phyloP scores from a whole-genome alignment of 306 rosid genomes.

The Vigna radiata region DNA sequence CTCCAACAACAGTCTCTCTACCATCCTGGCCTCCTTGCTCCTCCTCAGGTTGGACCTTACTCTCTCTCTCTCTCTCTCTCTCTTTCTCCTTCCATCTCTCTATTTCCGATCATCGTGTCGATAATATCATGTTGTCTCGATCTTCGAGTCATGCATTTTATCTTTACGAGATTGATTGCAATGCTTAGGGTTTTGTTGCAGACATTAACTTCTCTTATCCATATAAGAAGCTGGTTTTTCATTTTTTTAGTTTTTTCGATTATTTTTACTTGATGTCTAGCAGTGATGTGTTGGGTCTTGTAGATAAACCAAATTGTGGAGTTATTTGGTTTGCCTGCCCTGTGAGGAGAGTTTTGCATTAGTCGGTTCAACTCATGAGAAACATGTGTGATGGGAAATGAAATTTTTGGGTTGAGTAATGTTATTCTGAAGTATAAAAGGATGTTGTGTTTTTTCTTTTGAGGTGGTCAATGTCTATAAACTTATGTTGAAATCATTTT shows the following conservation, averaged over 20 bases:
- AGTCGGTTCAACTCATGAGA: not conserved
- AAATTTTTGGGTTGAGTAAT: not conserved
- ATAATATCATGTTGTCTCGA: not conserved
- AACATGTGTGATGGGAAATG: not conserved
- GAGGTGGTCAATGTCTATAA: not conserved
- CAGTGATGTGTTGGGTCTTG: slow-evolving; percentile 5
- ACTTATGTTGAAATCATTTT: not conserved
- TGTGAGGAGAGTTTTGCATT: not conserved
- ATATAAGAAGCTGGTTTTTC: not conserved
- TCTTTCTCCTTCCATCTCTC: not conserved
- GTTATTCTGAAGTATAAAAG: not conserved
- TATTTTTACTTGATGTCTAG: not conserved
- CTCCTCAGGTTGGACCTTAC: slow-evolving; percentile 79
- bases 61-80: not conserved
- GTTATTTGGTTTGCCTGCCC: not conserved
- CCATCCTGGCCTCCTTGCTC: slow-evolving; percentile 96
- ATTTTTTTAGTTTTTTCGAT: not conserved
- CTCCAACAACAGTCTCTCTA: slow-evolving; percentile 96
- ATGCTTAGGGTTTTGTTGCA: slow-evolving; percentile 48
- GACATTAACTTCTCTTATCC: not conserved
- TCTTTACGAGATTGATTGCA: not conserved
- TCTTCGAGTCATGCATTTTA: slow-evolving; percentile 16
- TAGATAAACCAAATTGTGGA: slow-evolving; percentile 12
- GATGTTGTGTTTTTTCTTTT: not conserved
- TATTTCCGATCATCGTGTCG: not conserved